Evolutionary conservation across 1,284 basidiomycete genomes (phyloP).

Genomic region (Ustilago xerochloae): DNA sequence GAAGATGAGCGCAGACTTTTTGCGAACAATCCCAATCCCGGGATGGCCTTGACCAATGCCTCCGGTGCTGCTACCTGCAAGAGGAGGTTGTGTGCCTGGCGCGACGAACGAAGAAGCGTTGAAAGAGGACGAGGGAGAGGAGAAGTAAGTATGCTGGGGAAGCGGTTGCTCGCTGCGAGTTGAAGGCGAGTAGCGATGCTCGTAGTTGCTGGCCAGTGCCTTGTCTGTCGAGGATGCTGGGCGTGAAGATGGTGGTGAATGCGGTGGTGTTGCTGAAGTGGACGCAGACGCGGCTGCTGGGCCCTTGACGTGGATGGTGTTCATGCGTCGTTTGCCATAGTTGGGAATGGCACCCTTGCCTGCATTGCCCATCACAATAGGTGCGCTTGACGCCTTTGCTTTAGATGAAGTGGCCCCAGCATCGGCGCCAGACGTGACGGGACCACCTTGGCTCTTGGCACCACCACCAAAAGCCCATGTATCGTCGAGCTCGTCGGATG

Average conservation of each 20-base stretch:
- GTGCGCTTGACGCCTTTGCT: conserved; percentile 7
- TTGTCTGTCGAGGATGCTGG: conserved; percentile 13
- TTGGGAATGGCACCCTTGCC: conserved; percentile 61
- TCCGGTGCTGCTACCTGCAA: conserved; percentile 40
- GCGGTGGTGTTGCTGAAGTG: not conserved
- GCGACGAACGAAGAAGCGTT: conserved; percentile 61
- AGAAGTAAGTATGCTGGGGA: conserved; percentile 64
- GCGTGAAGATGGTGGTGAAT: not conserved
- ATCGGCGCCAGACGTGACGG: conserved; percentile 12
- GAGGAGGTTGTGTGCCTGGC: conserved; percentile 50
- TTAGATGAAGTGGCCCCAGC: not conserved
- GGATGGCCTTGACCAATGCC: conserved; percentile 45
- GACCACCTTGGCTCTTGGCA: conserved; percentile 47
- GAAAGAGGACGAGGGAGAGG: conserved; percentile 62
- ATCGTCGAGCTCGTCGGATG: conserved; percentile 39
- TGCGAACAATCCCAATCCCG: conserved; percentile 48
- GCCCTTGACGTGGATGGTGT: conserved; percentile 24
- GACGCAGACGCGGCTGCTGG: conserved; percentile 2
- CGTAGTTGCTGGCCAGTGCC: conserved; percentile 10
- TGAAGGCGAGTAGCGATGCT: conserved; percentile 44
- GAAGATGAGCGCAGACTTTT: conserved; percentile 62
- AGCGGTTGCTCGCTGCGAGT: conserved; percentile 53
- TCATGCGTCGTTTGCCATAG: conserved; percentile 55
- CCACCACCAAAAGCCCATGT: conserved; percentile 54
- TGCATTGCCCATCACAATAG: conserved; percentile 56